These are phyloP conservation scores for Pseudonitzschia multistriata DNA, from an alignment of 108 stramenopile species.

Conservation along the genomic window DNA sequence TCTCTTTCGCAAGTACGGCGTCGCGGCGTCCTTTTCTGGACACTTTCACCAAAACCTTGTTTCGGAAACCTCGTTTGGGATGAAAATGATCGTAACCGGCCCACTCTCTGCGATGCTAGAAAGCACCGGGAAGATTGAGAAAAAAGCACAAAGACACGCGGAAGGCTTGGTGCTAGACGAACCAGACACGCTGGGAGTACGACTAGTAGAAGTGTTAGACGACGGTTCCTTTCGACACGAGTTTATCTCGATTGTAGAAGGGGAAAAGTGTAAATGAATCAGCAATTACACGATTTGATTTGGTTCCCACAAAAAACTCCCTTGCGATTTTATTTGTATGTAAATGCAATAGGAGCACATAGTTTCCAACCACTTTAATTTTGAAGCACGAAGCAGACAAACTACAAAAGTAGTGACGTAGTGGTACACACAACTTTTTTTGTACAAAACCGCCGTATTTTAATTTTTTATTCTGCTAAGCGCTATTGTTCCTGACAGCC, in stretches of 20 bases:
- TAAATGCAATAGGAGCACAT: too few relatives aligned
- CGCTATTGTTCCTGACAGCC: too few relatives aligned
- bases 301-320: too few relatives aligned
- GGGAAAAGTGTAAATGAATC: too few relatives aligned
- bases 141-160: background rate
- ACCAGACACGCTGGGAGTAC: conserved; percentile 30
- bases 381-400: too few relatives aligned
- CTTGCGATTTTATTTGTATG: too few relatives aligned
- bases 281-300: too few relatives aligned
- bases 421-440: too few relatives aligned
- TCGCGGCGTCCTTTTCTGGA: conserved; percentile 58
- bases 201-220: conserved; percentile 35
- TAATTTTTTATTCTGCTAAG: too few relatives aligned
- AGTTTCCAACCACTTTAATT: too few relatives aligned
- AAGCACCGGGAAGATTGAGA: conserved; percentile 32
- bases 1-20: conserved; percentile 52
- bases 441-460: too few relatives aligned
- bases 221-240: conserved; percentile 11
- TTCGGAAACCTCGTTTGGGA: conserved; percentile 56
- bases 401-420: too few relatives aligned
- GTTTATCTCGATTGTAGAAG: conserved; percentile 17
- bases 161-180: conserved; percentile 12
- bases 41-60: conserved; percentile 79
- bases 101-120: conserved; percentile 46
- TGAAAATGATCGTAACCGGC: conserved; percentile 73